These are phyloP conservation scores for Nakazawaea molendinolei DNA, from an alignment of 805 yeast genomes.

Conservation along the genomic window DNA sequence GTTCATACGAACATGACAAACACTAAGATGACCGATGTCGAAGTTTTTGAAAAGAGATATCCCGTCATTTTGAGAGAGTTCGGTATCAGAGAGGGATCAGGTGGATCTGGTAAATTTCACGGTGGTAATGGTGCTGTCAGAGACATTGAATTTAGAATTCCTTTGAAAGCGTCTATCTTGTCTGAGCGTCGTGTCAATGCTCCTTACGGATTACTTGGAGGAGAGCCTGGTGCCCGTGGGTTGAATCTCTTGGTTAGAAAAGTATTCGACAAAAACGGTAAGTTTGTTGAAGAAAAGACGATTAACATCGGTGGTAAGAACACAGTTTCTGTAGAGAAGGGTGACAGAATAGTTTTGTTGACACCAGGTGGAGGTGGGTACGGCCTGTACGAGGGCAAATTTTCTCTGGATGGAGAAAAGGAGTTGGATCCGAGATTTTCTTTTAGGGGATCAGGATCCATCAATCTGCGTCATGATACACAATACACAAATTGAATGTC, in stretches of 20 bases:
- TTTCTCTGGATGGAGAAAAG: constrained; percentile 10
- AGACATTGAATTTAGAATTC: constrained; percentile 72
- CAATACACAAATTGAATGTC: constrained; percentile 27
- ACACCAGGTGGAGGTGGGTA: constrained; percentile 91
- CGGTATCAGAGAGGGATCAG: constrained; percentile 63
- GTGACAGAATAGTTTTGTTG: constrained; percentile 59
- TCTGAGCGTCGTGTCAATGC: constrained; percentile 81
- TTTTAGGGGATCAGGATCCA: constrained; percentile 24
- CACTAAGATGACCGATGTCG: constrained; percentile 88
- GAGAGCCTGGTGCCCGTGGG: constrained; percentile 71
- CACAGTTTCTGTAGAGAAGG: constrained; percentile 46
- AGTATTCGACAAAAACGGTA: constrained; percentile 22
- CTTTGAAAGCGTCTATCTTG: constrained; percentile 70
- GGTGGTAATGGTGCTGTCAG: constrained; percentile 90
- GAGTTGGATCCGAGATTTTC: constrained; percentile 13
- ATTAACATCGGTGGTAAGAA: constrained; percentile 68
- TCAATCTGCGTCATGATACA: constrained; percentile 21
- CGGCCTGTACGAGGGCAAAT: constrained; percentile 31
- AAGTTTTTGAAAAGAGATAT: constrained; percentile 80
- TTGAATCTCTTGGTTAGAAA: constrained; percentile 44
- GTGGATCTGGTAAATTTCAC: constrained; percentile 64
- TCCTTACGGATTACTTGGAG: constrained; percentile 86
- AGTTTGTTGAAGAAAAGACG: constrained; percentile 26
- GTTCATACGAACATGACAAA: constrained; percentile 94
- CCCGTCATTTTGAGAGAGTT: constrained; percentile 76